phyloP scores from a whole-genome alignment of 371 early-diverging fungal genomes.

The Mortierella sp. region DNA sequence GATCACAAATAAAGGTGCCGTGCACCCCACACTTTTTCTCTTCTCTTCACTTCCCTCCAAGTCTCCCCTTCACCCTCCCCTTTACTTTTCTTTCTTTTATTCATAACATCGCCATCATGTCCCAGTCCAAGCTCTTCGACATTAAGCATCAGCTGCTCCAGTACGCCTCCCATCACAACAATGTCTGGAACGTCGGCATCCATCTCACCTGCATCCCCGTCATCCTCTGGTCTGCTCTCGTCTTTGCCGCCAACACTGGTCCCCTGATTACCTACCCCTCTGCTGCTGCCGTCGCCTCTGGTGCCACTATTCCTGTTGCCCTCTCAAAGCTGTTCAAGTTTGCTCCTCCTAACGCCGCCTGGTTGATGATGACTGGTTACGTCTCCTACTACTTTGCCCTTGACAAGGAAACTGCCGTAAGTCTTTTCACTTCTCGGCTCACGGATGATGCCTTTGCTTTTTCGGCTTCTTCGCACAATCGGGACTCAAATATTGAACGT shows the following conservation, averaged over 20 bases:
- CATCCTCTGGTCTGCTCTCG: constrained; percentile 87
- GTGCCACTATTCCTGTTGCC: constrained; percentile 31
- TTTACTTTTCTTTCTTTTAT: background rate
- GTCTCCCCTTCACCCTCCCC: background rate
- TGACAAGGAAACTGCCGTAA: constrained; percentile 64
- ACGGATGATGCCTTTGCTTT: background rate
- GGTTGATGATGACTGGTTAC: constrained; percentile 70
- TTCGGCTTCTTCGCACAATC: background rate
- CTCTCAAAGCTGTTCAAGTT: constrained; percentile 46
- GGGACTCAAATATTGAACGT: background rate
- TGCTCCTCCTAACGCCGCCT: constrained; percentile 69
- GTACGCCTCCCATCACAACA: constrained; percentile 87
- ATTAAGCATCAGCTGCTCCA: constrained; percentile 81
- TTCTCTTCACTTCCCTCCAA: constrained; percentile 5
- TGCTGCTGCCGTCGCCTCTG: constrained; percentile 36
- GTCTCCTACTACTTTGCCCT: constrained; percentile 82
- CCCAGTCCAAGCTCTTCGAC: constrained; percentile 65
- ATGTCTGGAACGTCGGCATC: constrained; percentile 82
- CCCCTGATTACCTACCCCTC: constrained; percentile 61
- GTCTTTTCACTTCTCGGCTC: background rate
- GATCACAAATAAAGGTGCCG: background rate
- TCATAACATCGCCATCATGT: constrained; percentile 12
- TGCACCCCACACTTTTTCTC: background rate
- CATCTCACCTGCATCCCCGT: constrained; percentile 94
- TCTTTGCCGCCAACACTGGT: constrained; percentile 71